phyloP scores from a whole-genome alignment of 2,329 filamentous ascomycete species.

The Phaeosphaeria sp. region DNA sequence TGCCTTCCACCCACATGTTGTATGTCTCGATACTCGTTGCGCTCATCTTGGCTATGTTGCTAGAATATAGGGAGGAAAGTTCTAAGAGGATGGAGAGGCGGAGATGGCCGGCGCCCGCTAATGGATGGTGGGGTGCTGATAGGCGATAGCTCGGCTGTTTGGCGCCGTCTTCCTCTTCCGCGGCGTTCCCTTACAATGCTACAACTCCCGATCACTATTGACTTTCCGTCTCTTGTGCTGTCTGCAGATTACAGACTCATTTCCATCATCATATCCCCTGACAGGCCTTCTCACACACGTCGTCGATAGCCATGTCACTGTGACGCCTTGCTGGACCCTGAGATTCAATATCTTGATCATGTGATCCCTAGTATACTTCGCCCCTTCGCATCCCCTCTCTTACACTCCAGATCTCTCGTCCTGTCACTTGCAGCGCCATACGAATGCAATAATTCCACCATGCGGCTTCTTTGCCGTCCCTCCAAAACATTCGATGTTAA shows the following conservation, averaged over 20 bases:
- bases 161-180: no score
- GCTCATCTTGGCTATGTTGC: conserved; percentile 11
- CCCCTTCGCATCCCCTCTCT: conserved; percentile 29
- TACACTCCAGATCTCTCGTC: conserved; percentile 16
- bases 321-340: no score
- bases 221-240: background rate
- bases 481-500: conserved; percentile 28
- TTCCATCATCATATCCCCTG: background rate
- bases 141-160: background rate
- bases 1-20: conserved; percentile 53
- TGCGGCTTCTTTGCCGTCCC: conserved; percentile 32
- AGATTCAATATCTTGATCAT: background rate
- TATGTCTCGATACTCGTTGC: conserved; percentile 17
- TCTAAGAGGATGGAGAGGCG: background rate
- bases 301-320: background rate
- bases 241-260: background rate
- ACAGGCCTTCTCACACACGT: background rate
- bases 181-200: no score
- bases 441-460: conserved; percentile 37
- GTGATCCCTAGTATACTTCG: conserved; percentile 24
- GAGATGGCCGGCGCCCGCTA: background rate
- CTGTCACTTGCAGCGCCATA: conserved; percentile 38
- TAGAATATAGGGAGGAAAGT: background rate
- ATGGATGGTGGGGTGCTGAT: background rate
- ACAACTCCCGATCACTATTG: no score